phyloP scores from a whole-genome alignment of 495 filamentous ascomycete genomes.

The Astrocystis sublimbata region DNA sequence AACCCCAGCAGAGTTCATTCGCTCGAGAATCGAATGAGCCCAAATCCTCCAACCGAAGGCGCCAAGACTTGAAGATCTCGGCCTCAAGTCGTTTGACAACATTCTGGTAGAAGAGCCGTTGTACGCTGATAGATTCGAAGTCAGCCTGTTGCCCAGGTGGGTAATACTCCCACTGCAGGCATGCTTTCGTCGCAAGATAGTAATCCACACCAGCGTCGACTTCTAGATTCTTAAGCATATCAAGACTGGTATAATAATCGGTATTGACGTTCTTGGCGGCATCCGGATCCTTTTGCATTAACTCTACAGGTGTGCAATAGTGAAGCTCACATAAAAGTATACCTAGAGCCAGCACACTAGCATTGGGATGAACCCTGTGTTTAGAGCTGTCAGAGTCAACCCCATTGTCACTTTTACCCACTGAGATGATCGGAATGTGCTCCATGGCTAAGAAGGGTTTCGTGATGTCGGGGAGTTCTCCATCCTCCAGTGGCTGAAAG shows the following conservation, averaged over 20 bases:
- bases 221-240: conserved; percentile 33
- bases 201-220: conserved; percentile 36
- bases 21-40: conserved; percentile 31
- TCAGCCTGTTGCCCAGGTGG: conserved; percentile 29
- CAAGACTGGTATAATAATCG: conserved; percentile 36
- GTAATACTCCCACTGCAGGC: conserved; percentile 33
- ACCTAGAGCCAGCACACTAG: conserved; percentile 36
- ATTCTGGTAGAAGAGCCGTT: conserved; percentile 39
- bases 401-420: conserved; percentile 20
- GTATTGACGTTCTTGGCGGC: conserved; percentile 29
- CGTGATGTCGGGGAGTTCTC: conserved; percentile 34
- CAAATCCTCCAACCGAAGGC: conserved; percentile 36
- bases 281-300: conserved; percentile 25
- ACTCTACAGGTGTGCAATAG: conserved; percentile 37
- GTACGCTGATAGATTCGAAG: conserved; percentile 34
- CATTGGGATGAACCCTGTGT: conserved; percentile 36
- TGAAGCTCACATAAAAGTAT: conserved; percentile 42
- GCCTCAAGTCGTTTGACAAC: conserved; percentile 39
- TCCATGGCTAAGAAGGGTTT: conserved; percentile 35
- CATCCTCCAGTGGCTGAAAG: conserved; percentile 30
- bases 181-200: conserved; percentile 40
- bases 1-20: conserved; percentile 16
- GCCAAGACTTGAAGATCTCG: conserved; percentile 37
- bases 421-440: conserved; percentile 33
- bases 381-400: conserved; percentile 1